Base-by-base conservation (phyloP, 2,329 filamentous ascomycete genomes). In the Colletotrichum eremochloae region DNA sequence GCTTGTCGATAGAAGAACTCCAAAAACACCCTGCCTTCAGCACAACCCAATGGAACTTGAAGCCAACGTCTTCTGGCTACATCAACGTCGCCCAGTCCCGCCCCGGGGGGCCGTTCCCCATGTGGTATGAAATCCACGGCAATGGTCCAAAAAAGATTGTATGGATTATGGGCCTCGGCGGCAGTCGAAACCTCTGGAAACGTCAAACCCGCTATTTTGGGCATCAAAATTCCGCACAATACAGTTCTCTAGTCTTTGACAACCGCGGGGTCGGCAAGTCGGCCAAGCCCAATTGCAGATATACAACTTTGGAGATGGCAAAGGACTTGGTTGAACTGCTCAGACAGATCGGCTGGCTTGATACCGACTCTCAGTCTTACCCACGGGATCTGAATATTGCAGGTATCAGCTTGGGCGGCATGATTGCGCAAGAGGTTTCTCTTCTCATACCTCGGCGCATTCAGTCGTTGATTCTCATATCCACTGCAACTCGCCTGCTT, bases 291-390 rank as follows among this genome's bases (percentile, higher is more conserved):
- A 76, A 89, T 38, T 82, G 86, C 74, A 86, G 90, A 42, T 94
- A 94, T 80, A 90, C 89, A 40, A 93, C 92, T 0, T 89, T 87
- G 15, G 90, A 92, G 75, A 94, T 94, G 92, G 92, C 92, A 33
- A 86, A 86, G 68, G 92, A 94, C 78, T 79, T 87, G 42, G 77
- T 93, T 46, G 90, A 93, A 75, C 80, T 93, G 6, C 73, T 81
- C 11, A 85, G 87, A 64, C 84, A 89, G 70, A 76, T 92, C 2
- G 87, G 87, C 57, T 93, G 91, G 90, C 88, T 75, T 2, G 78
- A 64, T 73, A 66, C 46, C 3, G 67, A 66, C 36, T 58, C 62
- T 12, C 46, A 36, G 8, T 44, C n/a, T 18, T 70, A 66, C 24
- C 82, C n/a, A 77, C 83, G 60, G 76, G 84, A 68, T 84, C 87